Base-by-base conservation (phyloP, 257 asterid species). In the Solanum boliviense region DNA sequence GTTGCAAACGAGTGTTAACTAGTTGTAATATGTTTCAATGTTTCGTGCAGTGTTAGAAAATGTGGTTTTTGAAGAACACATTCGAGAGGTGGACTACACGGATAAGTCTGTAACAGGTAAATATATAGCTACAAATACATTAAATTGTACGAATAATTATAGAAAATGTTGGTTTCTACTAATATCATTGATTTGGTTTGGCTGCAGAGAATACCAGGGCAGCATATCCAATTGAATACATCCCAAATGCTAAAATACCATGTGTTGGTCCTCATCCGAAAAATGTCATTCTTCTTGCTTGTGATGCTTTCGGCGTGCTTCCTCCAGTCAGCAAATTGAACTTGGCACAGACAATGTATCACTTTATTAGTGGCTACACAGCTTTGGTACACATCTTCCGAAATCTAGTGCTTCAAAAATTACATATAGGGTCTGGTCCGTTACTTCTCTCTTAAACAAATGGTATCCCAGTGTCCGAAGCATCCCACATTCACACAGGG, bases 201-300 rank as follows among this genome's bases (percentile, higher is more conserved):
- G 39, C 73, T 58, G 87, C 95, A 96, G 99, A 96, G 84, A 96
- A 96, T 91, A 96, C 99, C 18, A 87, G 99, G 70, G 99, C 98
- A 23, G 99, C 99, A 11, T 96, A 96, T 91, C 99, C 99, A 10
- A 96, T 96, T 34, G 98, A 96, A 32, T 95, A 95, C 91, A 96
- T 95, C 84, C 99, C 98, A 5, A 96, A 96, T 68, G 98, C 99
- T 1, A 94, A 93, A 92, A 92, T 95, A 88, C 99, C 99, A 5
- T 96, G 98, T 46, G 98, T 96, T 11, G 99, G 98, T n/a, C 98
- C 99, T 75, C 99, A 96, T 83, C 99, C 99, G 5, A 96, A 91
- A 83, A 96, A 96, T 58, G 96, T 96, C 89, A 96, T 96, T 38
- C 97, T 96, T 70, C 87, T 96, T 89, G 98, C 99, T 31, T 96